Conservation (phyloP, 139 green algal genomes). For the Microglena sp. region DNA sequence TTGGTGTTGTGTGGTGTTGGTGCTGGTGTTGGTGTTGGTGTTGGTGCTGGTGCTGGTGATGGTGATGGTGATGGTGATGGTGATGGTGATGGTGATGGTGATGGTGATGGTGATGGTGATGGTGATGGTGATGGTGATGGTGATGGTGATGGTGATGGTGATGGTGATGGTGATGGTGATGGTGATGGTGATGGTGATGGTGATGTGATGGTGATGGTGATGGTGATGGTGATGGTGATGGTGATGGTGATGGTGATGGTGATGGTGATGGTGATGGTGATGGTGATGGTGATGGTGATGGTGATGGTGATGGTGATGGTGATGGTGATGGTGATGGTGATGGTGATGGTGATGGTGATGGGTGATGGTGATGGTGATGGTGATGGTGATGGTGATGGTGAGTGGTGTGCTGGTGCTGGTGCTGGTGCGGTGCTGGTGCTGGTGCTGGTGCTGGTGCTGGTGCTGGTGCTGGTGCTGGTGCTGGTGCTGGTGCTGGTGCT, state of each 20-base stretch:
- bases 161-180: too few species aligned
- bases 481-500: too few species aligned
- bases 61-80: not conserved
- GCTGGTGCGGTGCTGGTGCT: too few species aligned
- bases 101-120: not conserved
- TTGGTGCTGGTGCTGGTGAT: too few species aligned
- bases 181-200: conserved; percentile 26
- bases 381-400: conserved; percentile 20
- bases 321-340: conserved; percentile 26
- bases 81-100: not conserved
- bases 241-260: conserved; percentile 20
- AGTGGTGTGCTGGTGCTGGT: not conserved
- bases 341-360: too few species aligned
- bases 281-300: conserved; percentile 9
- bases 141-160: too few species aligned
- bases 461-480: too few species aligned
- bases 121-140: not conserved
- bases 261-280: conserved; percentile 38
- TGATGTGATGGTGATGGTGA: too few species aligned
- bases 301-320: conserved; percentile 14
- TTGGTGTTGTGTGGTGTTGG: too few species aligned
- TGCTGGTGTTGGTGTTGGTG: too few species aligned
- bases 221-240: conserved; percentile 43
- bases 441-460: too few species aligned
- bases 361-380: conserved; percentile 20